A percentile compares a stretch with the other conserved stretches of the same genome.
These are phyloP conservation scores for Oryza meridionalis DNA, from an alignment of 176 grass and related monocot genomes.

Conservation along the genomic window DNA sequence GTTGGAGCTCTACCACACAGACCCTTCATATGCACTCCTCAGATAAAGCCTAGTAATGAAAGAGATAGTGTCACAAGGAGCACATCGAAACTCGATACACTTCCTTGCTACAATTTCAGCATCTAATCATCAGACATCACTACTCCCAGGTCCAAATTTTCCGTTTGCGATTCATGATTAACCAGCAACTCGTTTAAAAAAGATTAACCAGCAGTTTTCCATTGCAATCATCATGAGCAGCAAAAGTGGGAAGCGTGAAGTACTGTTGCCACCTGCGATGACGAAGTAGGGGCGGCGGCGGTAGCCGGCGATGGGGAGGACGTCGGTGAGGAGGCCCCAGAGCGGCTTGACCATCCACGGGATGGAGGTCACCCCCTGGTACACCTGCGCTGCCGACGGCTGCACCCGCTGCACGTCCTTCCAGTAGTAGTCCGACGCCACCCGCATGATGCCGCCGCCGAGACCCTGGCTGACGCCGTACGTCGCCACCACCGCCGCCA, in stretches of 20 bases:
- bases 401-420: conserved; percentile 75
- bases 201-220: not conserved
- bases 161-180: not conserved
- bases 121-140: not conserved
- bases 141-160: not conserved
- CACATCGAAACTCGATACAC: not conserved
- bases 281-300: conserved; percentile 80
- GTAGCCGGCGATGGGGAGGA: conserved; percentile 84
- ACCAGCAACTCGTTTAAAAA: not conserved
- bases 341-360: conserved; percentile 93
- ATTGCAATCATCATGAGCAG: not conserved
- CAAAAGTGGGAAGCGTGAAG: not conserved
- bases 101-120: not conserved
- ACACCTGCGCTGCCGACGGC: conserved; percentile 82
- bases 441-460: conserved; percentile 63
- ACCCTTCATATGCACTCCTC: conserved; percentile 8
- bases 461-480: conserved; percentile 82
- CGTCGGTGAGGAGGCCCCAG: conserved; percentile 90
- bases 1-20: too few species aligned
- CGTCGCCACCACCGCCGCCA: conserved; percentile 60
- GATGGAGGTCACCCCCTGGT: conserved; percentile 77
- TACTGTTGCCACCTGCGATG: conserved; percentile 59
- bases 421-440: conserved; percentile 95
- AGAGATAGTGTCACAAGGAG: not conserved
- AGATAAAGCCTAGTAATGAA: not conserved